Evolutionary conservation across 768 basidiomycete genomes (phyloP), one percentile per base, ranked within the genome.

Genomic region (Lyophyllum decastes): DNA sequence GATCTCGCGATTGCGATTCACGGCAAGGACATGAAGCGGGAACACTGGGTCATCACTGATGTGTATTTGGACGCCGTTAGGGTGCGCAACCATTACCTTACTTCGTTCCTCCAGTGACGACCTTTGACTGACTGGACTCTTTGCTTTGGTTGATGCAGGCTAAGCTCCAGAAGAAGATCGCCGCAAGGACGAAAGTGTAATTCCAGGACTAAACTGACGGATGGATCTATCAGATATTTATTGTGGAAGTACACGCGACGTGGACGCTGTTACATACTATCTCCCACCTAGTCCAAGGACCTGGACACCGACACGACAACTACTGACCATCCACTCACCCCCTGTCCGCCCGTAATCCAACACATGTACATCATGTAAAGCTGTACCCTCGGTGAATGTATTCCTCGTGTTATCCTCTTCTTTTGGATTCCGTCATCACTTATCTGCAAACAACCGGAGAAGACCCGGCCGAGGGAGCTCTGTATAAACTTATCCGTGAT

Each of bases 31-130:
- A 86, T 96, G 92, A 86, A 88, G 79, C 82, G 95, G 65, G 94
- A 95, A 66, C 91, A 98, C 74, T 98, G 95, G 93, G 96, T 97
- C n/a, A 75, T 94, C 24, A 98, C 95, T 3, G 87, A 93, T 71
- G 90, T 82, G 45, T 97, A 96, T 70, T 89, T 97, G 92, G 92
- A 95, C 73, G 84, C 88, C 49, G 94, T 96, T 48, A 92, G 94
- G 69, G 93, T 92, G 64, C 72, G 85, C 78, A n/a, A 7, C 35
- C 35, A 12, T 41, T 41, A 4, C 6, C 14, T 16, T n/a, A n/a
- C 44, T 10, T 33, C 24, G 47, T 43, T 57, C 26, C 40, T 16
- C 34, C 46, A 2, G 48, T 9, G 10, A 5, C 16, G 41, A 16
- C 30, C 25, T 47, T 26, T 24, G 33, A 38, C 11, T 17, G 35